Evolutionary conservation across 1,284 basidiomycete species (phyloP), one percentile per base, ranked within the genome.

Genomic region (Microstroma glucosiphilum): DNA sequence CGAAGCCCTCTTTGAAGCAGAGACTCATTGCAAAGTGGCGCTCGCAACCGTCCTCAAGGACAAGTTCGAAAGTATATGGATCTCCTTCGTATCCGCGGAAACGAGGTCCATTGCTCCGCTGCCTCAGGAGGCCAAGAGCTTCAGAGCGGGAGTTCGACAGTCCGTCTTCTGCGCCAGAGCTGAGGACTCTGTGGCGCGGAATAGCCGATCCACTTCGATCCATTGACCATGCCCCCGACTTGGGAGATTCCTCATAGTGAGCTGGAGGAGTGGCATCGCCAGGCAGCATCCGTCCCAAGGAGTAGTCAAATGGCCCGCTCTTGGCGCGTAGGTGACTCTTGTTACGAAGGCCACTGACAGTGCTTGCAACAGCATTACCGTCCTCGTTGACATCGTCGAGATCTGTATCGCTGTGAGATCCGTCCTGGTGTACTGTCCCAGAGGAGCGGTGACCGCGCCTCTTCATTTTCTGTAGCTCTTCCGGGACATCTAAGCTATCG

Each of bases 1-100:
- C 72, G 48, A 72, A 74, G 37, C 30, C 13, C 8, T 59, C 67
- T 19, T 57, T 57, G 60, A 65, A 65, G 60, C 73, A 76, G 2
- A 75, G 66, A 56, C 67, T 69, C 53, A 85, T 68, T 73, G 84
- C 83, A 62, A 85, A 85, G 1, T 79, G 70, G 66, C 84, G 82
- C 12, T 74, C 69, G 19, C 68, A 62, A 7, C 72, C 71, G 11
- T 77, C 77, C 13, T 80, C 75, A 23, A 81, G 79, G 55, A 81
- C 78, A 9, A 85, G 71, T 25, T 80, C 76, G 66, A 84, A 84
- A 49, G 80, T 75, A 63, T 82, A 81, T 8, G 82, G 80, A 58
- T 82, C 80, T 4, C 79, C 76, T 42, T 80, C 80, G 71, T 61
- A 84, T 70, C 65, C 75, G 73, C 23, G 75, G 77, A 21, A 58